Conservation (phyloP, 2,329 filamentous ascomycete species). For the Sarocladiaceae sp. region DNA sequence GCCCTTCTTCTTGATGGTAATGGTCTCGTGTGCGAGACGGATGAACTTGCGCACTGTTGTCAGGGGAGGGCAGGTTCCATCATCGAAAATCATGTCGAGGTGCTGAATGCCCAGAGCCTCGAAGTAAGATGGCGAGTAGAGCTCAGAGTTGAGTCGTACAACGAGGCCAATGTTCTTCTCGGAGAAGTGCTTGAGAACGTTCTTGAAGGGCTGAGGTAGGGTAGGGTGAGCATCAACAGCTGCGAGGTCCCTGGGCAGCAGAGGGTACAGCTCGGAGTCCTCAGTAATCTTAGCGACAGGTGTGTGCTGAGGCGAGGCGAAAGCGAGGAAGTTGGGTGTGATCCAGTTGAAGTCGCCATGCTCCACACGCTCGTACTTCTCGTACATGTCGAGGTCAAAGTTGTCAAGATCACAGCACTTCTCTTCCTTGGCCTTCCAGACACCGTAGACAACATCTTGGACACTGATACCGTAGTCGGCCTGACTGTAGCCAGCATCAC, state of each 20-base stretch:
- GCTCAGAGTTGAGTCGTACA: constrained; percentile 87
- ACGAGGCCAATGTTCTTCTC: constrained; percentile 87
- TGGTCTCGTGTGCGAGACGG: constrained; percentile 88
- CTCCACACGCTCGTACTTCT: constrained; percentile 90
- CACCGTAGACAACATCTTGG: constrained; percentile 95
- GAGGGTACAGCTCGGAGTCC: constrained; percentile 65
- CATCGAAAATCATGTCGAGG: constrained; percentile 98
- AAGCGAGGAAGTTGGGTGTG: constrained; percentile 88
- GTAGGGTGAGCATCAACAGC: constrained; percentile 64
- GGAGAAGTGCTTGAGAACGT: constrained; percentile 84
- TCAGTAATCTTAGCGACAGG: constrained; percentile 67
- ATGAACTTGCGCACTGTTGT: constrained; percentile 92
- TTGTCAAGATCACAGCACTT: constrained; percentile 84
- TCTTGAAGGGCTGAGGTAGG: constrained; percentile 86
- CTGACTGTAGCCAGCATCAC: constrained; percentile 96
- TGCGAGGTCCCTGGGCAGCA: constrained; percentile 68
- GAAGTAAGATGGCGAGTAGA: constrained; percentile 97
- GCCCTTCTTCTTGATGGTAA: constrained; percentile 81
- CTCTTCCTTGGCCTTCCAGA: constrained; percentile 98
- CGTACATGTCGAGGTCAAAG: constrained; percentile 96
- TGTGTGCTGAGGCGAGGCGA: constrained; percentile 85
- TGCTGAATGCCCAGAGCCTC: constrained; percentile 92
- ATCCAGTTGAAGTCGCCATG: constrained; percentile 99
- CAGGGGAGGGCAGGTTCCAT: constrained; percentile 89
- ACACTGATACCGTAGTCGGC: constrained; percentile 94